Base-by-base conservation (phyloP, 73 alveolate species). In the Tetrahymena malaccensis region DNA sequence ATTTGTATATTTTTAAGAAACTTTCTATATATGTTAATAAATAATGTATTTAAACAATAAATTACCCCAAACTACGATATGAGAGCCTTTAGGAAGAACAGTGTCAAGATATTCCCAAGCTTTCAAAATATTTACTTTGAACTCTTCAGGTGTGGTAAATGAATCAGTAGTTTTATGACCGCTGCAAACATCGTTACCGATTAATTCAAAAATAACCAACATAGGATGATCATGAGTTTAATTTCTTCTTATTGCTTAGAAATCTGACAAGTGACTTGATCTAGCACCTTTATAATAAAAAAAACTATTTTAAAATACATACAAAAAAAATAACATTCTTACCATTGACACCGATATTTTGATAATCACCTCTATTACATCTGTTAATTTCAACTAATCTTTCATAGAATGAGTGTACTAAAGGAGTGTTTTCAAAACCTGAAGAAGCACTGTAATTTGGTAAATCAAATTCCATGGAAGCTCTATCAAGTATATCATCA, bases 111-210 rank as follows among this genome's bases (percentile, higher is more conserved):
- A 38, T 16, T 35, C 6, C 55, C 56, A 43, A 44, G 95, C 40
- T 19, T 13, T 27, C 84, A 93, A 7, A 25, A 44, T 35, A 44
- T 93, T 93, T 37, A 1, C 37, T 43, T 43, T 38, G 25, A 43
- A 93, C 33, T 93, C 43, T 25, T 31, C 55, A 1, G 96, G 95
- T 43, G 96, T 93, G n/a, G 96, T 93, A 34, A 38, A 43, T 21
- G 34, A 16, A 43, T 85, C 94, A 38, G 43, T 22, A 43, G 94
- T 44, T n/a, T 38, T n/a, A n/a, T 93, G 44, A 6, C 93, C 55
- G 27, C 96, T 55, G 93, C 96, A 93, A 25, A 93, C 96, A 93
- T 93, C 96, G 11, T 93, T 93, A 7, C 96, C 96, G 27, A 93
- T 93, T 27, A 44, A 43, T 38, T 38, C 96, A n/a, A 31, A 43